Conservation (phyloP, 129 eudicot genomes). For the Arctium minus region DNA sequence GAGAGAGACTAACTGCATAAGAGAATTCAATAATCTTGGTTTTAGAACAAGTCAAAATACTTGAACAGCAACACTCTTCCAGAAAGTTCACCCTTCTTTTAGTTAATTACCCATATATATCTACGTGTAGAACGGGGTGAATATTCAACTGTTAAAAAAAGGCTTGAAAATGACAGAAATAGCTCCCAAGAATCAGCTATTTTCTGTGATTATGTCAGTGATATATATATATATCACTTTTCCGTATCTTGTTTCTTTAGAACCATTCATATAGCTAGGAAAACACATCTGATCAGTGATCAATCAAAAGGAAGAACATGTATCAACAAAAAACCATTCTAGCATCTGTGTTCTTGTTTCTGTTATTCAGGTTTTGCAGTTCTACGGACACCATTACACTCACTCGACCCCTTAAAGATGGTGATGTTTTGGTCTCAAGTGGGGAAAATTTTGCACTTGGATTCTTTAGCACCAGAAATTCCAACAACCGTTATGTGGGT, state of each 20-base stretch:
- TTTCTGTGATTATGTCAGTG: background rate
- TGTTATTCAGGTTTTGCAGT: slow-evolving; percentile 5
- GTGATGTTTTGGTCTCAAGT: slow-evolving; percentile 33
- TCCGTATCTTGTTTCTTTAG: background rate
- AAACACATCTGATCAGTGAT: background rate
- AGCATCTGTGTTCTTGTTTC: slow-evolving; percentile 4
- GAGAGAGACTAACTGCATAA: too few species aligned
- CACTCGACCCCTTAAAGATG: slow-evolving; percentile 28
- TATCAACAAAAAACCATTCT: background rate
- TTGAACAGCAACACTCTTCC: background rate
- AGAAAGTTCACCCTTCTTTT: too few species aligned
- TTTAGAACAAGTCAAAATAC: background rate
- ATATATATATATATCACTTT: background rate
- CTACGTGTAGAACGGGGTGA: background rate
- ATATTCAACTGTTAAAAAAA: background rate
- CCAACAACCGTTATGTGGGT: slow-evolving; percentile 43
- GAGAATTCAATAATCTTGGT: too few species aligned
- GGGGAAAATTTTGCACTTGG: slow-evolving; percentile 39
- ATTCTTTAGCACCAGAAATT: slow-evolving; percentile 36
- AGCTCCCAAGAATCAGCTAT: background rate
- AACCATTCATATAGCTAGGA: background rate
- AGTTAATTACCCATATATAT: background rate
- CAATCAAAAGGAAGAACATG: background rate
- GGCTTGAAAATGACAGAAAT: background rate
- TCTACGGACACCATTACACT: slow-evolving; percentile 32